A percentile compares a stretch with the other conserved stretches of the same genome.
Evolutionary conservation across 2,329 filamentous ascomycete species (phyloP).

Genomic region (Trichoderma gracile): DNA sequence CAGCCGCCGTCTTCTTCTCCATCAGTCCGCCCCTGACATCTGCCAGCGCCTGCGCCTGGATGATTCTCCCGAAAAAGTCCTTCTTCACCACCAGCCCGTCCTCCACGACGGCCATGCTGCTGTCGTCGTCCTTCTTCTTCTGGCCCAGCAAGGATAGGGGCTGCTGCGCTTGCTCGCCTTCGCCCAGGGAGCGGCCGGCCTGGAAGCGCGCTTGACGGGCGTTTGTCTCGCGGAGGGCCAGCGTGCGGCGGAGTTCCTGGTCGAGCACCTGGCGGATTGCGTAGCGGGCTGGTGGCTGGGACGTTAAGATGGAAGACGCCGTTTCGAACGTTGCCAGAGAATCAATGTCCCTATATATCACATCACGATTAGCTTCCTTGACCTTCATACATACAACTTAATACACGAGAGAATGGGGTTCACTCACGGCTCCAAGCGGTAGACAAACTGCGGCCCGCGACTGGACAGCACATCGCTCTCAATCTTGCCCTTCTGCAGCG

Average conservation of each 20-base stretch:
- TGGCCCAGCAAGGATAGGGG: background rate
- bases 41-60: conserved; percentile 48
- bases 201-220: conserved; percentile 65
- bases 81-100: conserved; percentile 54
- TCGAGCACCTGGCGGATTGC: conserved; percentile 92
- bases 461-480: conserved; percentile 64
- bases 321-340: conserved; percentile 74
- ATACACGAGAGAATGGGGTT: background rate
- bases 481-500: conserved; percentile 77
- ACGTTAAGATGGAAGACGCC: conserved; percentile 54
- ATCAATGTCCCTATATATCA: conserved; percentile 73
- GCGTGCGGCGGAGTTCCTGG: conserved; percentile 79
- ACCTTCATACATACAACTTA: background rate
- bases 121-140: conserved; percentile 28
- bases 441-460: conserved; percentile 73
- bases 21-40: conserved; percentile 45
- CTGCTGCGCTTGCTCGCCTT: background rate
- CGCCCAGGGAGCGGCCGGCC: conserved; percentile 46
- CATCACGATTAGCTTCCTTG: background rate
- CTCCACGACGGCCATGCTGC: conserved; percentile 41
- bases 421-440: conserved; percentile 90
- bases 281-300: conserved; percentile 76
- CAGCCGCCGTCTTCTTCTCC: conserved; percentile 40
- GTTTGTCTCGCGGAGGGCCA: conserved; percentile 64
- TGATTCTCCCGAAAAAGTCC: conserved; percentile 82